Conservation (phyloP, 768 basidiomycete species). For the Sarcodon aspratus region DNA sequence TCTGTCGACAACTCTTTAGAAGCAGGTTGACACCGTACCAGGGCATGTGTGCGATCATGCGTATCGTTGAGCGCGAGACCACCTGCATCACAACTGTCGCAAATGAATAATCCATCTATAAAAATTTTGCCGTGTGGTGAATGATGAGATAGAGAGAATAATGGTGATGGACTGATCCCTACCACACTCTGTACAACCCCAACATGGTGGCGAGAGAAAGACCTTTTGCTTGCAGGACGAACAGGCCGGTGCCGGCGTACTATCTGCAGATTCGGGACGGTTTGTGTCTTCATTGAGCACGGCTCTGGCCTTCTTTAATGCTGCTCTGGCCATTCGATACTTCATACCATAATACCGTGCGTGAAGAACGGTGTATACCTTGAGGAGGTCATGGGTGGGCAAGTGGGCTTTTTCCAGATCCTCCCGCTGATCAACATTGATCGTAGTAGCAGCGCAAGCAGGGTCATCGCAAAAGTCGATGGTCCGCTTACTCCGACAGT, state of each 20-base stretch:
- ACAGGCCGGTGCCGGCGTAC: not conserved
- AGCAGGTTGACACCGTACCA: not conserved
- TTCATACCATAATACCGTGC: slow-evolving; percentile 2
- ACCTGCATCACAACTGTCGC: slow-evolving; percentile 5
- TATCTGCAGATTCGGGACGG: not conserved
- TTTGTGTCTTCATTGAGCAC: slow-evolving; percentile 1
- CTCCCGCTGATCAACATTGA: slow-evolving; percentile 3
- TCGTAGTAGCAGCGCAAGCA: slow-evolving; percentile 2
- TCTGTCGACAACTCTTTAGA: not conserved
- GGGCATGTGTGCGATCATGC: slow-evolving; percentile 5
- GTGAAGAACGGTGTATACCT: slow-evolving; percentile 8
- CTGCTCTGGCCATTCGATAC: slow-evolving; percentile 1
- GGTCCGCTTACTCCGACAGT: slow-evolving; percentile 7
- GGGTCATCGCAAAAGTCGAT: slow-evolving; percentile 12
- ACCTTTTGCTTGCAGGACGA: not conserved
- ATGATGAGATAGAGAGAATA: not conserved
- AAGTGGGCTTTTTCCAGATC: slow-evolving; percentile 3
- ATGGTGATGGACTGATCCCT: slow-evolving; percentile 1
- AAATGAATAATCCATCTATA: slow-evolving; percentile 5
- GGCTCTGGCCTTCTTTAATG: slow-evolving; percentile 3
- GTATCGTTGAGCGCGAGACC: not conserved
- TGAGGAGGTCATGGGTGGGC: slow-evolving; percentile 10
- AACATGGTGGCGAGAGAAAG: slow-evolving; percentile 3
- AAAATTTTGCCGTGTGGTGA: not conserved
- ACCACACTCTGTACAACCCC: slow-evolving; percentile 9